Evolutionary conservation across 768 basidiomycete species (phyloP).

Genomic region (Hypholoma sublateritium): DNA sequence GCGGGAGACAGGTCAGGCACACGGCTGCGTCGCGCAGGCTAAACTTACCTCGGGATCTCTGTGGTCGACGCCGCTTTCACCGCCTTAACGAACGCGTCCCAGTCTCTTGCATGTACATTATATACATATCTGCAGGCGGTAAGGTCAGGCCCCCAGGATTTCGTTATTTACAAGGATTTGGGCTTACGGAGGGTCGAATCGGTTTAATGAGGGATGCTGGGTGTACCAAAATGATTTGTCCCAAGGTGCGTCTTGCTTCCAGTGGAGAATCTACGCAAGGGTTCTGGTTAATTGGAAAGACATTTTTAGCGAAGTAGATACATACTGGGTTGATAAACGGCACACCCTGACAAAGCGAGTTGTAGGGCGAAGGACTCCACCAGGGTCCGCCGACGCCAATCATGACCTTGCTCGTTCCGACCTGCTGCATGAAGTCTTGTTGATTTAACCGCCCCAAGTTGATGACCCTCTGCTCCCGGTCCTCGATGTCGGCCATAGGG

Average conservation of each 20-base stretch:
- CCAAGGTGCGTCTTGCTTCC: constrained; percentile 25
- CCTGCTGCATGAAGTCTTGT: constrained; percentile 19
- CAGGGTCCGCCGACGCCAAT: constrained; percentile 26
- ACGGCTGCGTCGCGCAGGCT: not conserved
- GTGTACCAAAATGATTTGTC: constrained; percentile 27
- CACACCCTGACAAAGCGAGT: constrained; percentile 35
- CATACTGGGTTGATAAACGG: constrained; percentile 37
- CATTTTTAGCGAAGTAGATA: not conserved
- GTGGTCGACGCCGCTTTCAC: constrained; percentile 23
- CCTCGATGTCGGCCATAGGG: constrained; percentile 21
- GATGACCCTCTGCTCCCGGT: constrained; percentile 19
- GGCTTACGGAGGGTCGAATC: constrained; percentile 28
- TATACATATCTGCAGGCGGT: constrained; percentile 27
- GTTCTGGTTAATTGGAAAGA: not conserved
- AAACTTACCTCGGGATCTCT: constrained; percentile 28
- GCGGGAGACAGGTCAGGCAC: not conserved
- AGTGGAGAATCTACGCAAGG: constrained; percentile 19
- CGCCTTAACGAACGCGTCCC: constrained; percentile 27
- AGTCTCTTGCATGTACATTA: constrained; percentile 27
- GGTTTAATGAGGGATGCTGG: constrained; percentile 28
- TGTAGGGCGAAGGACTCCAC: constrained; percentile 31
- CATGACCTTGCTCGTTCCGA: constrained; percentile 27
- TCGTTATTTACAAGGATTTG: not conserved
- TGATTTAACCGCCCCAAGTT: constrained; percentile 19
- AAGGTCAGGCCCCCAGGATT: not conserved